A percentile compares a stretch with the other conserved stretches of the same genome.
These are phyloP conservation scores for Penicillium lagena DNA, from an alignment of 495 filamentous ascomycete species.

Conservation along the genomic window DNA sequence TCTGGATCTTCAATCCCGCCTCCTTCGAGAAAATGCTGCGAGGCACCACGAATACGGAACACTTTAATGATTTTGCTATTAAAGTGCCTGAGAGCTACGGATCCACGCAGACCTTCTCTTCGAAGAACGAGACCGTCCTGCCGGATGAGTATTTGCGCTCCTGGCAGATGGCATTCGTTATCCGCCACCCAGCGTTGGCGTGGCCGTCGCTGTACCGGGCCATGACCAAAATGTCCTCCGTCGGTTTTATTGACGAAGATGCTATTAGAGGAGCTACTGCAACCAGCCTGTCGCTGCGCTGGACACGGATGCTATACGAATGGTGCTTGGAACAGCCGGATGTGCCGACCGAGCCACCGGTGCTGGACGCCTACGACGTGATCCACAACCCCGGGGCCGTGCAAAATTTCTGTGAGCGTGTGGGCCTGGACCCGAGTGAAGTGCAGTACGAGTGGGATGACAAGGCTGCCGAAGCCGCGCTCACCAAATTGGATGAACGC, in stretches of 20 bases:
- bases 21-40: not conserved
- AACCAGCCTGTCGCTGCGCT: constrained; percentile 24
- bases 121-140: constrained; percentile 28
- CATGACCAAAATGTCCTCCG: constrained; percentile 10
- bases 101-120: constrained; percentile 13
- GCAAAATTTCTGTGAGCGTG: constrained; percentile 20
- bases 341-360: constrained; percentile 17
- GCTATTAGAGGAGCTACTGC: constrained; percentile 5
- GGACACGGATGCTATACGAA: constrained; percentile 27
- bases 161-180: constrained; percentile 32
- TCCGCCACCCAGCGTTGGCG: constrained; percentile 36
- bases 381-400: constrained; percentile 28
- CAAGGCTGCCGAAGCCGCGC: constrained; percentile 2
- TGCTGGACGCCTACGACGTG: constrained; percentile 43
- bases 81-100: constrained; percentile 7
- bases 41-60: not conserved
- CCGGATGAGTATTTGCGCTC: constrained; percentile 30
- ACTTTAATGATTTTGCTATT: constrained; percentile 1
- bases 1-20: constrained; percentile 15
- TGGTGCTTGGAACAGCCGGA: constrained; percentile 21
- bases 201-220: constrained; percentile 32
- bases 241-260: constrained; percentile 7
- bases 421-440: constrained; percentile 25
- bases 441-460: constrained; percentile 33
- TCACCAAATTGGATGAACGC: not conserved